Percentiles rank a stretch among this genome's conserved stretches.
These are phyloP conservation scores for Termitomyces sp. DNA, from an alignment of 768 basidiomycete genomes.

Conservation along the genomic window DNA sequence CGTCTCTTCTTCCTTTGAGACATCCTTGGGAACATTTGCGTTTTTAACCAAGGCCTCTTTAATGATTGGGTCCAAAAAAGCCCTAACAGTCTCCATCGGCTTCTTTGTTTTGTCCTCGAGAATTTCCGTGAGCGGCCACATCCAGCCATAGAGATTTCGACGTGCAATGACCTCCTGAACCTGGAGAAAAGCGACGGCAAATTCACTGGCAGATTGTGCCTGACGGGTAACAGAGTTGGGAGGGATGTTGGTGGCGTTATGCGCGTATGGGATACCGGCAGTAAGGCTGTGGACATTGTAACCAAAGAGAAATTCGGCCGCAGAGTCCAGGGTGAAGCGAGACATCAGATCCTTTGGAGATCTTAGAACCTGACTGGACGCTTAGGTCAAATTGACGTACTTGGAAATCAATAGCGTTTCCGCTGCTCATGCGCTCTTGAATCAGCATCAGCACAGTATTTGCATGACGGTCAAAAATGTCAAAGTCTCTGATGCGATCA, in stretches of 20 bases:
- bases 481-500: conserved; percentile 54
- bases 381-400: conserved; percentile 17
- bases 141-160: conserved; percentile 37
- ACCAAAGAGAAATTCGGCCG: conserved; percentile 63
- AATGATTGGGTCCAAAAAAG: conserved; percentile 46
- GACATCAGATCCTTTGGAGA: conserved; percentile 43
- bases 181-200: conserved; percentile 41
- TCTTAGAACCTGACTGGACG: neutral
- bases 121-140: conserved; percentile 52
- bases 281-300: conserved; percentile 46
- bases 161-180: conserved; percentile 37
- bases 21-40: neutral
- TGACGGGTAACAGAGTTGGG: conserved; percentile 16
- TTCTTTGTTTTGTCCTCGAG: conserved; percentile 34
- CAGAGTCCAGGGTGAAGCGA: conserved; percentile 61
- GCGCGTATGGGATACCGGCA: conserved; percentile 46
- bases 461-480: conserved; percentile 52
- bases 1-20: conserved; percentile 19
- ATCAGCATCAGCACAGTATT: conserved; percentile 36
- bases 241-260: conserved; percentile 25
- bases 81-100: conserved; percentile 48
- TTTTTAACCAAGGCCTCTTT: conserved; percentile 40
- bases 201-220: conserved; percentile 31
- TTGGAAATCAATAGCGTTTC: conserved; percentile 55
- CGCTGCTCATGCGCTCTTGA: conserved; percentile 40